Conservation (phyloP, 257 asterid genomes). For the Nicotiana paniculata region DNA sequence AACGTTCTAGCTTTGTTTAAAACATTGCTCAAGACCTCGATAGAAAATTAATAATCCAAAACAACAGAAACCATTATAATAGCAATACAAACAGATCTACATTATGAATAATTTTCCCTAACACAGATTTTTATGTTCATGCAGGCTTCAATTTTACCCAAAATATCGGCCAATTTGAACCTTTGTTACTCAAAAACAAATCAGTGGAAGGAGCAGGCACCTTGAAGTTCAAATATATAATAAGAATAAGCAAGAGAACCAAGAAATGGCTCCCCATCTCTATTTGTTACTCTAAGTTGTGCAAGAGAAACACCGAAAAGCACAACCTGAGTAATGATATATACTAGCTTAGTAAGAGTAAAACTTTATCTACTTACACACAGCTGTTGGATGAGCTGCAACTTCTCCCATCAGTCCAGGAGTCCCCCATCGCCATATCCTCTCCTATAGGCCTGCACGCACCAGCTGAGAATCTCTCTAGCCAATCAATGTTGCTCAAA, state of each 20-base stretch:
- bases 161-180: background rate
- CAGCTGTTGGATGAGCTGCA: constrained; percentile 87
- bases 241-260: background rate
- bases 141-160: background rate
- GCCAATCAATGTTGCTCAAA: constrained; percentile 65
- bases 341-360: constrained; percentile 1
- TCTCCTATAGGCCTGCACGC: constrained; percentile 74
- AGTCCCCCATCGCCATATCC: constrained; percentile 64
- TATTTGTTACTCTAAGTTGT: background rate
- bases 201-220: background rate
- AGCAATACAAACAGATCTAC: background rate
- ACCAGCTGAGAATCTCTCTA: constrained; percentile 54
- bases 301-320: background rate
- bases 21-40: background rate
- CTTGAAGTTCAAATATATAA: background rate
- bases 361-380: constrained; percentile 37
- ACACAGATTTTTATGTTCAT: background rate
- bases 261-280: background rate
- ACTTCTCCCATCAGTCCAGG: constrained; percentile 85
- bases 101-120: background rate
- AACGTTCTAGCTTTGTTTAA: background rate
- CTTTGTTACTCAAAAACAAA: background rate
- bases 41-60: background rate
- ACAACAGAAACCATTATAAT: background rate
- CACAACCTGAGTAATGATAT: background rate